Conservation (phyloP, 495 filamentous ascomycete species). For the Endocarpon pusillum region DNA sequence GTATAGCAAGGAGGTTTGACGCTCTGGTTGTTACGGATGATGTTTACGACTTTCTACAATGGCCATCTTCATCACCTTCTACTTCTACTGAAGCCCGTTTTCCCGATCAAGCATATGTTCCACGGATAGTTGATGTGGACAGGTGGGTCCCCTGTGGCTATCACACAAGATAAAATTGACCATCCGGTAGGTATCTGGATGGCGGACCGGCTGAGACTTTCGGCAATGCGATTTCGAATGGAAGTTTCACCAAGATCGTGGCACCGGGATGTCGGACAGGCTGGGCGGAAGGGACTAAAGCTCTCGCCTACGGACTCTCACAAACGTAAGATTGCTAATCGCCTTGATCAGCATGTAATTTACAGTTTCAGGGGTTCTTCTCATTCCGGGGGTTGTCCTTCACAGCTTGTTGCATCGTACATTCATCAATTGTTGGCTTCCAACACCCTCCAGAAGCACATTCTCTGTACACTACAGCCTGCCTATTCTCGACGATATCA, state of each 20-base stretch:
- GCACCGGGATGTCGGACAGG: conserved; percentile 51
- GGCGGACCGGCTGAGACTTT: conserved; percentile 28
- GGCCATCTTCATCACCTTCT: conserved; percentile 19
- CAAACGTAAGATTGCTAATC: conserved; percentile 36
- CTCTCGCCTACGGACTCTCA: conserved; percentile 37
- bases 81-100: conserved; percentile 3
- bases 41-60: conserved; percentile 61
- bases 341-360: no score
- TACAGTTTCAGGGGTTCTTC: conserved; percentile 36
- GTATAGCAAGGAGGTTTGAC: conserved; percentile 41
- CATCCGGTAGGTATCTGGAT: no score
- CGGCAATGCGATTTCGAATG: conserved; percentile 54
- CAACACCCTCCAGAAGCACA: conserved; percentile 30
- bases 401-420: conserved; percentile 50
- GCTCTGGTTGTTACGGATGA: conserved; percentile 55
- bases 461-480: conserved; percentile 31
- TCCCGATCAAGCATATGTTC: conserved; percentile 21
- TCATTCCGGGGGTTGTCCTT: conserved; percentile 59
- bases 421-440: conserved; percentile 39
- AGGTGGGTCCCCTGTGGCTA: conserved; percentile 5
- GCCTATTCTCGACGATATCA: conserved; percentile 40
- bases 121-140: conserved; percentile 51
- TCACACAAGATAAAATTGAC: no score
- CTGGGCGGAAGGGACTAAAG: conserved; percentile 47
- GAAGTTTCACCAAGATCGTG: conserved; percentile 52